phyloP scores from a whole-genome alignment of 2,329 filamentous ascomycete genomes.

The Blastomyces parvus region DNA sequence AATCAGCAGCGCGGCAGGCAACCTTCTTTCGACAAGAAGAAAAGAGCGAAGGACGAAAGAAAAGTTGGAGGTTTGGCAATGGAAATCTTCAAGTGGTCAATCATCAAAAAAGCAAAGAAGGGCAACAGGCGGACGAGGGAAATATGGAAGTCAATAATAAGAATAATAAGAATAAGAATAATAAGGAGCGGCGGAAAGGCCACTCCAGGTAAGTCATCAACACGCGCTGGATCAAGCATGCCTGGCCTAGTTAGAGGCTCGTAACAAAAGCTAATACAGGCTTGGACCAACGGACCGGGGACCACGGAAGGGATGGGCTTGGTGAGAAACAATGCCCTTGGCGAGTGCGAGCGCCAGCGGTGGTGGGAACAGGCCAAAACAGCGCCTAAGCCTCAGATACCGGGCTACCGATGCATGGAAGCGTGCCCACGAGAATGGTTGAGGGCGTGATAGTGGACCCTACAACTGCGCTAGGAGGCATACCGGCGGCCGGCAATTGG shows the following conservation, averaged over 20 bases:
- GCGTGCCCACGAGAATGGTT: constrained; percentile 14
- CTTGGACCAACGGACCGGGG: constrained; percentile 12
- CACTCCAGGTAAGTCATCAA: constrained; percentile 3
- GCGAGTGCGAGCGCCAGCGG: not conserved
- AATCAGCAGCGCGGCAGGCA: not conserved
- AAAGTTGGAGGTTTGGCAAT: not conserved
- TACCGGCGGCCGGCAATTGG: constrained; percentile 11
- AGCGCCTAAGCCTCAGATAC: constrained; percentile 10
- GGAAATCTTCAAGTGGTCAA: constrained; percentile 3
- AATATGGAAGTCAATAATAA: constrained; percentile 1
- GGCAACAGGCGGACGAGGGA: not conserved
- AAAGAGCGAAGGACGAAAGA: not conserved
- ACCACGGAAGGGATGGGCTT: constrained; percentile 5
- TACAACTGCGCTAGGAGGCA: constrained; percentile 2
- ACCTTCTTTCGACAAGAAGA: not conserved
- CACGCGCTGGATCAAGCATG: constrained; percentile 3
- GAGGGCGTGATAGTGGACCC: constrained; percentile 10
- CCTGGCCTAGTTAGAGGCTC: constrained; percentile 10
- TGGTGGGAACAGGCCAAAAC: not conserved
- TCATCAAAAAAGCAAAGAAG: not conserved
- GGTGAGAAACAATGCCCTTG: constrained; percentile 8
- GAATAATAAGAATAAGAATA: not conserved
- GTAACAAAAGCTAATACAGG: constrained; percentile 10
- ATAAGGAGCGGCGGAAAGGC: constrained; percentile 5
- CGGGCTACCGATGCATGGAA: constrained; percentile 11